These are phyloP conservation scores for Blepharisma japonicum DNA, from an alignment of 73 alveolate species.

Conservation along the genomic window DNA sequence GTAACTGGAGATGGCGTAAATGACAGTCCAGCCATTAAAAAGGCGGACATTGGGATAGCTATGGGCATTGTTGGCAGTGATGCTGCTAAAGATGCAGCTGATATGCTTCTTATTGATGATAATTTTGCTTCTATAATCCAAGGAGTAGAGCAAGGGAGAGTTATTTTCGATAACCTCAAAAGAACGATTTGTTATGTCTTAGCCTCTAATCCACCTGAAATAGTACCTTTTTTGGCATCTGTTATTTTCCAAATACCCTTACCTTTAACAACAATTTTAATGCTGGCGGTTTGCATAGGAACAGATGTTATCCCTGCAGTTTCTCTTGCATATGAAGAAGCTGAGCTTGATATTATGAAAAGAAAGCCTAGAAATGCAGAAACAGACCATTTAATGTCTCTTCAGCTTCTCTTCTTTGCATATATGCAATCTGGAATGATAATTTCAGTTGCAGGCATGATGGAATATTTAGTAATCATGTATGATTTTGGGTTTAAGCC, in stretches of 20 bases:
- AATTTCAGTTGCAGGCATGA: conserved; percentile 72
- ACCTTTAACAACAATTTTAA: conserved; percentile 80
- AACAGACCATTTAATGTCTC: conserved; percentile 78
- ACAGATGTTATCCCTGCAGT: conserved; percentile 93
- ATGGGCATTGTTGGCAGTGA: conserved; percentile 96
- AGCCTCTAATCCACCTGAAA: conserved; percentile 82
- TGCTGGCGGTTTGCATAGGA: conserved; percentile 76
- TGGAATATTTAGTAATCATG: conserved; percentile 71
- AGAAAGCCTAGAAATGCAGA: conserved; percentile 87
- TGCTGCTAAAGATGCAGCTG: conserved; percentile 99
- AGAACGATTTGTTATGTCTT: conserved; percentile 72
- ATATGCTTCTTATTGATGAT: conserved; percentile 94
- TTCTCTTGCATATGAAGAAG: conserved; percentile 89
- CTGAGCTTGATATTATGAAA: conserved; percentile 90
- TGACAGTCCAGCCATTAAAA: conserved; percentile 70
- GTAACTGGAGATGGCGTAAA: conserved; percentile 98
- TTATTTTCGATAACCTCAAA: conserved; percentile 86
- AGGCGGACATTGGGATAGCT: conserved; percentile 84
- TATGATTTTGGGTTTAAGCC: conserved; percentile 78
- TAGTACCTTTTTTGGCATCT: conserved; percentile 75
- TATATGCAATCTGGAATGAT: conserved; percentile 70
- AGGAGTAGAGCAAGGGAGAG: conserved; percentile 98
- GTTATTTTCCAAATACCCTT: conserved; percentile 75
- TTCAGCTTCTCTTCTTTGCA: conserved; percentile 64
- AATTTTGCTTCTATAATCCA: conserved; percentile 93